Base-by-base conservation (phyloP, 2,329 filamentous ascomycete species). In the Ascochyta fabae region DNA sequence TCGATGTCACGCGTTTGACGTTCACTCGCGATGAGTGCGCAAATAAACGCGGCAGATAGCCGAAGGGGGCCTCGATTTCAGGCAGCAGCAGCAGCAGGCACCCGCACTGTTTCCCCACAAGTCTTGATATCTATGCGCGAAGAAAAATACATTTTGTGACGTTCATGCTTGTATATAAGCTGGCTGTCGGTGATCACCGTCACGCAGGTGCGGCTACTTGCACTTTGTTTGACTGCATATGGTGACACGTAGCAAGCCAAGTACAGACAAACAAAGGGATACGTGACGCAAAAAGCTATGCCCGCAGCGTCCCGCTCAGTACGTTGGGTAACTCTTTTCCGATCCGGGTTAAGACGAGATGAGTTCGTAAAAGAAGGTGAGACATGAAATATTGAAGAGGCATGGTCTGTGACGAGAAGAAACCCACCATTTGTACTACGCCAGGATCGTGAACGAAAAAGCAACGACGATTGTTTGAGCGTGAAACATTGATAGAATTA, bases 51-150 rank as follows among this genome's bases (percentile, higher is more conserved):
- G 52, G 51, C 45, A 49, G 40, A 26, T 12, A 40, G 34, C 52
- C 52, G 45, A 49, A 54, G 33, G 44, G 24, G 33, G 45, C 33
- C 27, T 48, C 34, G 27, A 23, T 12, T 45, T 36, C 27, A 54
- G 52, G 52, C 52, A 54, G 31, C 52, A 49, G 31, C 52, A 49
- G 52, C 34, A 49, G 45, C 34, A 54, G 52, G 52, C 52, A 49
- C n/a, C 45, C 38, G 26, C n/a, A 43, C 44, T 16, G n/a, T 13
- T 15, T 22, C 4, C 36, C 36, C 27, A 22, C n/a, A 24, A 34
- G 23, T 15, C 12, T 15, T n/a, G 10, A 34, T 13, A n/a, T 47
- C 22, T 26, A 36, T 10, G n/a, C 19, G n/a, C 13, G 29, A 8
- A 41, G n/a, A 8, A 4, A n/a, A 15, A 19, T 16, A 26, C 1